phyloP scores from a whole-genome alignment of 345 rosid species.

The Lepidium africanum region DNA sequence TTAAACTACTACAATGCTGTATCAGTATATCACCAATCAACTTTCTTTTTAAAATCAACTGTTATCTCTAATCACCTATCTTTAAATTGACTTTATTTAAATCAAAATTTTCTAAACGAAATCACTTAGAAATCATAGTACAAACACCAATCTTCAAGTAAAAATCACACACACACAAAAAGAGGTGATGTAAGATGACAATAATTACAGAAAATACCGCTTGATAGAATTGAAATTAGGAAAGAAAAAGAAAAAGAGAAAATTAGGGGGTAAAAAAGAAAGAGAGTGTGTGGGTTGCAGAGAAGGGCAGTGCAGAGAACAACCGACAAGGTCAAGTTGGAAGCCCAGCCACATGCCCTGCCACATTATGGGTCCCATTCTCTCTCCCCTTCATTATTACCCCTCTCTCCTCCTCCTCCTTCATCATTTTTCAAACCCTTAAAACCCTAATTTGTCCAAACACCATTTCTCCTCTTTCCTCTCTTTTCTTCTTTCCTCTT shows the following conservation, averaged over 20 bases:
- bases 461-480: slow-evolving; percentile 7
- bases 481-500: slow-evolving; percentile 22
- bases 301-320: slow-evolving; percentile 34
- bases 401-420: slow-evolving; percentile 12
- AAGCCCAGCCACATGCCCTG: slow-evolving; percentile 90
- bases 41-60: too few species aligned
- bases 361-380: slow-evolving; percentile 55
- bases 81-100: too few species aligned
- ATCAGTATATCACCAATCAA: too few species aligned
- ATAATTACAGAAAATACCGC: too few species aligned
- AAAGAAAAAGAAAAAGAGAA: neutral
- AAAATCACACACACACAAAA: too few species aligned
- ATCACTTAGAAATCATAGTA: too few species aligned
- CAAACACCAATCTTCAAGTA: too few species aligned
- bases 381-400: slow-evolving; percentile 56
- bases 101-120: too few species aligned
- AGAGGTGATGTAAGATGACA: too few species aligned
- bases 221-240: too few species aligned
- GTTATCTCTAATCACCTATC: too few species aligned
- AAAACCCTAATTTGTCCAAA: slow-evolving; percentile 24
- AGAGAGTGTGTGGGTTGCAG: slow-evolving; percentile 28
- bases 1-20: too few species aligned
- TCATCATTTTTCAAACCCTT: slow-evolving; percentile 8
- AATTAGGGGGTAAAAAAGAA: neutral
- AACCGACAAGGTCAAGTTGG: slow-evolving; percentile 99